Evolutionary conservation across 257 asterid genomes (phyloP), one percentile per base, ranked within the genome.

Genomic region (Ballota nigra): DNA sequence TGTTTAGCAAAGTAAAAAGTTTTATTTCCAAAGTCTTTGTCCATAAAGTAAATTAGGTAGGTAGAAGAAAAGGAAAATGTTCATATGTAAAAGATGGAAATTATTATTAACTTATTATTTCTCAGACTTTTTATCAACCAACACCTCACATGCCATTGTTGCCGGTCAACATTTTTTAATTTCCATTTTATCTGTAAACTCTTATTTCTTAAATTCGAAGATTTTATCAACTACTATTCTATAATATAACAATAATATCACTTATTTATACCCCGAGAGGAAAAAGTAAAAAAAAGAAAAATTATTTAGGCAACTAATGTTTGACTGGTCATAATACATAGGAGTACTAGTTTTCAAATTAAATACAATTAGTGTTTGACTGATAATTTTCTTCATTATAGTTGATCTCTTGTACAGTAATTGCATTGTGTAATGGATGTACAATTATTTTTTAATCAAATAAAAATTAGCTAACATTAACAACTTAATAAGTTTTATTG

Each of bases 121-220:
- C 22, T n/a, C n/a, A 16, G 31, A 53, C 60, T 53, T 53, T 53
- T 20, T 22, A 53, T 43, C 26, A 59, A 34, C 65, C 75, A 75
- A 52, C 79, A 75, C 8, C 66, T 68, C 79, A 69, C 79, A 72
- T 68, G 75, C 16, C 38, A 36, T 47, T 68, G 75, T 59, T 75
- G 69, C 64, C 49, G 12, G 24, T 68, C 36, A 67, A 59, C 16
- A 47, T 10, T 74, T 74, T 41, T 8, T 28, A 13, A 8, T 19
- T 18, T 23, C 24, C 15, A 24, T 10, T 55, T 29, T 41, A 24
- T 11, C 64, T 23, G 7, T 0, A 33, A 5, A 18, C 28, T n/a
- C 2, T 15, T n/a, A 29, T 3, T 8, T 26, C 7, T 40, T 40
- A 11, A 7, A 24, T 65, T 65, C 15, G 10, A 7, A 26, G 13